Evolutionary conservation across 768 basidiomycete species (phyloP), one percentile per base, ranked within the genome.

Genomic region (Lentinula boryana): DNA sequence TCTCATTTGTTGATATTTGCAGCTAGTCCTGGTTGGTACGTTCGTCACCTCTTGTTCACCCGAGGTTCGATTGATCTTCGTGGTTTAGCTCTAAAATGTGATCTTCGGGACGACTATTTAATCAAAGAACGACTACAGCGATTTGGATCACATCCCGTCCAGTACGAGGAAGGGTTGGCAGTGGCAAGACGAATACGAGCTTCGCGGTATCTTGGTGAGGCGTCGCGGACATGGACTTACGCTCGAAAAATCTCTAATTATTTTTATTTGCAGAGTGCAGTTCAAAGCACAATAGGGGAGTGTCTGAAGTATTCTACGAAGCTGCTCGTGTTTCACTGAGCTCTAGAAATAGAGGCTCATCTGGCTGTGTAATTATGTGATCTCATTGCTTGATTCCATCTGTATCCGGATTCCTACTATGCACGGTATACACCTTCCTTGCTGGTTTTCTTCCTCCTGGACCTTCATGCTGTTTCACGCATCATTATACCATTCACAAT

Each of bases 221-320:
- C 40, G 36, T 33, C 38, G 36, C n/a, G 21, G 31, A 31, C 16
- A 43, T n/a, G 15, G 44, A 46, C 53, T 27, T 27, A 0, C 27
- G 27, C 27, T 27, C 3, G 27, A 27, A 27, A 27, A 27, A 27
- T 3, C 27, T 27, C 27, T 27, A 27, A 27, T 54, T 6, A 50
- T 46, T 32, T 50, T 36, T 35, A 61, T 44, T 33, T 40, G 3
- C 67, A 97, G 95, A 98, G 79, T 98, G 96, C 70, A 96, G 94
- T 64, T 95, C 96, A 7, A 98, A 98, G 73, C 94, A 96, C 68
- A 95, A 97, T 66, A 85, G 96, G 52, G 96, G 96, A 4, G 95
- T 98, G 10, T 80, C 84, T 32, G 95, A 98, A 70, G 94, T 95
- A 8, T 95, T 98, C 68, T 84, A 91, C 65, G 96, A 98, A 70